Percentiles rank a stretch among this genome's conserved stretches.
These are phyloP conservation scores for Tolypocladium album DNA, from an alignment of 2,329 filamentous ascomycete species.

Conservation along the genomic window DNA sequence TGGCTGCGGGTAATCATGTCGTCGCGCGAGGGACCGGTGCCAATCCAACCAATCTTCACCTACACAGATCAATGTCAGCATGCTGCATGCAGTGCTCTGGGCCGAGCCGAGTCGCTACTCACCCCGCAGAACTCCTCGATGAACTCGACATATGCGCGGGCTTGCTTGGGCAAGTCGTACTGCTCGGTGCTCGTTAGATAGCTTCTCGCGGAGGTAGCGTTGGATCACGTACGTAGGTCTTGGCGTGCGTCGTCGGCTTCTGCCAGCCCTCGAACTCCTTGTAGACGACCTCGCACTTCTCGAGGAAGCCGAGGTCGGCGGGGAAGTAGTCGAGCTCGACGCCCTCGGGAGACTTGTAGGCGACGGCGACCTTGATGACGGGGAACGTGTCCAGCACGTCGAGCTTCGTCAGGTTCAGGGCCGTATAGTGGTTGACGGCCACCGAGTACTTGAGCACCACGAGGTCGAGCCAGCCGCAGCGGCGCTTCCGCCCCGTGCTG, in stretches of 20 bases:
- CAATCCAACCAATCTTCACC: slow-evolving; percentile 46
- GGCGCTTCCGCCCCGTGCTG: slow-evolving; percentile 7
- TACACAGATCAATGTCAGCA: slow-evolving; percentile 5
- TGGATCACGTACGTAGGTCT: slow-evolving; percentile 1
- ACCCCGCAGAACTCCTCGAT: slow-evolving; percentile 58
- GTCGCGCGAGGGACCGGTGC: slow-evolving; percentile 54
- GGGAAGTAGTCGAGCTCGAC: slow-evolving; percentile 7
- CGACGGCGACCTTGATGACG: slow-evolving; percentile 44
- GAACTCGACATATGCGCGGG: slow-evolving; percentile 52
- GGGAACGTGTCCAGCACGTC: slow-evolving; percentile 19
- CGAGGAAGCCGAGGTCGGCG: slow-evolving; percentile 3
- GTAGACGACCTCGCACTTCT: slow-evolving; percentile 4
- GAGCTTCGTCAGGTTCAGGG: slow-evolving; percentile 8
- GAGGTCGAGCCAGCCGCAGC: slow-evolving; percentile 10
- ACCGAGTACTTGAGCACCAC: slow-evolving; percentile 3
- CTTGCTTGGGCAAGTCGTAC: slow-evolving; percentile 38
- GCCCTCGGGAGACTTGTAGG: slow-evolving; percentile 9
- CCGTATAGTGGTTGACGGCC: slow-evolving; percentile 5
- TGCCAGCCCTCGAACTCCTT: slow-evolving; percentile 6
- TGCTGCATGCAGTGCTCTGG: not conserved
- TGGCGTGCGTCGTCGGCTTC: slow-evolving; percentile 4
- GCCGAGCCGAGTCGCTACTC: slow-evolving; percentile 12
- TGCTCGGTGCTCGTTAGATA: not conserved
- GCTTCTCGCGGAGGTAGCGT: not conserved
- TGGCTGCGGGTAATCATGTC: slow-evolving; percentile 41